These are phyloP conservation scores for Asterophora parasitica DNA, from an alignment of 768 basidiomycete genomes.

Conservation along the genomic window DNA sequence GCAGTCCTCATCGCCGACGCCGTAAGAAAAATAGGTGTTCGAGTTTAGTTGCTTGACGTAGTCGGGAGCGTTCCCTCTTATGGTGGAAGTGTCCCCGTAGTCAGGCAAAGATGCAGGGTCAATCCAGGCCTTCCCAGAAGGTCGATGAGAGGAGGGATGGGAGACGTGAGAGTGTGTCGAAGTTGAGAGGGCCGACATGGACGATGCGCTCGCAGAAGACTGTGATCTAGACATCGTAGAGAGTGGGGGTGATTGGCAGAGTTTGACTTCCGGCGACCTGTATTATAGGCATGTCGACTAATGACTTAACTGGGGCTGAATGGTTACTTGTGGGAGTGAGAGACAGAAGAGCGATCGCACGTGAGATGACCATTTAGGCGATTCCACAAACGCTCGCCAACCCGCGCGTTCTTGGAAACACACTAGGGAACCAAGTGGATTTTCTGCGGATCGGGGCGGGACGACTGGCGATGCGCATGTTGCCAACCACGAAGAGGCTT, in stretches of 20 bases:
- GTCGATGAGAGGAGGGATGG: constrained; percentile 20
- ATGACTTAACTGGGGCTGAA: constrained; percentile 23
- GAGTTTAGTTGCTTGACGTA: constrained; percentile 62
- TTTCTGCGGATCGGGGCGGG: constrained; percentile 36
- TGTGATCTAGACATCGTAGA: constrained; percentile 30
- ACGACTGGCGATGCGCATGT: constrained; percentile 22
- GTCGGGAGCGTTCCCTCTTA: constrained; percentile 59
- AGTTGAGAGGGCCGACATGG: constrained; percentile 21
- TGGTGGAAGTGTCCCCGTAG: constrained; percentile 48
- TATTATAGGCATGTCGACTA: constrained; percentile 22
- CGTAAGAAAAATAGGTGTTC: constrained; percentile 66
- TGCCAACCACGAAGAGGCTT: constrained; percentile 23
- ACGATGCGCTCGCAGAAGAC: constrained; percentile 23
- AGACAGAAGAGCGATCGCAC: constrained; percentile 16
- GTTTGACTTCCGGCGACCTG: constrained; percentile 7
- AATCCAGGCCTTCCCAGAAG: constrained; percentile 47
- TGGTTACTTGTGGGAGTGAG: constrained; percentile 21
- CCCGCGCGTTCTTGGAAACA: constrained; percentile 24
- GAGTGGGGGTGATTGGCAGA: constrained; percentile 8
- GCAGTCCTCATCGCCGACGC: constrained; percentile 58
- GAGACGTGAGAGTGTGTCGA: constrained; percentile 23
- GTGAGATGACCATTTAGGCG: constrained; percentile 20
- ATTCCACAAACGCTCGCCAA: constrained; percentile 18
- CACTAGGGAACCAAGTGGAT: constrained; percentile 23
- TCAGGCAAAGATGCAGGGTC: constrained; percentile 61